Conservation (phyloP, 176 grass and related monocot genomes). For the Rhynchospora tenuis region DNA sequence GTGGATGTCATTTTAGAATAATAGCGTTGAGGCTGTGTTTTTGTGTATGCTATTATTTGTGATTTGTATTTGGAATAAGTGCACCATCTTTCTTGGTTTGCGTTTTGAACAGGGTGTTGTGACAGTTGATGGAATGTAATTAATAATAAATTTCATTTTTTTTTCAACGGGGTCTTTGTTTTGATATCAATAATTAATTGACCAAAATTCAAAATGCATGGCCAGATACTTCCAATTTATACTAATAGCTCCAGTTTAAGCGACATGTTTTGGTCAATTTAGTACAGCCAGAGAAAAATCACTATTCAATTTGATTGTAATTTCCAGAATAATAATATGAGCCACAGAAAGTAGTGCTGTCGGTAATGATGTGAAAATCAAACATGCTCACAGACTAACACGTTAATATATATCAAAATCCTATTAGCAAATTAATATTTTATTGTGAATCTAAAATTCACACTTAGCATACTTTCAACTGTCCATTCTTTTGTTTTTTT, state of each 20-base stretch:
- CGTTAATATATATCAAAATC: not conserved
- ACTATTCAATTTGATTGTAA: not conserved
- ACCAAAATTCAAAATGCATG: not conserved
- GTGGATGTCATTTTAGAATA: not conserved
- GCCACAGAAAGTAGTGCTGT: not conserved
- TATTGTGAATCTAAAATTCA: not conserved
- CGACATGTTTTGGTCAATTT: not conserved
- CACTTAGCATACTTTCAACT: not conserved
- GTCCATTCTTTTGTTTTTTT: not conserved
- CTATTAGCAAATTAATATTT: not conserved
- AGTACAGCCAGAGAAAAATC: not conserved
- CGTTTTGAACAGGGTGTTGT: not conserved
- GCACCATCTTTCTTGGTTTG: conserved; percentile 2
- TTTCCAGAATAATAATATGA: not conserved
- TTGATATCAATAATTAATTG: not conserved
- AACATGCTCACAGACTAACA: not conserved
- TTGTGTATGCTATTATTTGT: not conserved
- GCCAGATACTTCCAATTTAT: not conserved
- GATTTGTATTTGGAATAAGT: conserved; percentile 3
- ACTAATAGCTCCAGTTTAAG: not conserved
- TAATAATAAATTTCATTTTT: not conserved
- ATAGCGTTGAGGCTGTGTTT: not conserved
- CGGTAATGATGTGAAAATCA: not conserved
- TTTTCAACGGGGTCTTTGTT: not conserved
- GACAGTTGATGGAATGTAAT: not conserved